These are phyloP conservation scores for Aspergillus ochraceus DNA, from an alignment of 2,329 filamentous ascomycete genomes.

Conservation along the genomic window DNA sequence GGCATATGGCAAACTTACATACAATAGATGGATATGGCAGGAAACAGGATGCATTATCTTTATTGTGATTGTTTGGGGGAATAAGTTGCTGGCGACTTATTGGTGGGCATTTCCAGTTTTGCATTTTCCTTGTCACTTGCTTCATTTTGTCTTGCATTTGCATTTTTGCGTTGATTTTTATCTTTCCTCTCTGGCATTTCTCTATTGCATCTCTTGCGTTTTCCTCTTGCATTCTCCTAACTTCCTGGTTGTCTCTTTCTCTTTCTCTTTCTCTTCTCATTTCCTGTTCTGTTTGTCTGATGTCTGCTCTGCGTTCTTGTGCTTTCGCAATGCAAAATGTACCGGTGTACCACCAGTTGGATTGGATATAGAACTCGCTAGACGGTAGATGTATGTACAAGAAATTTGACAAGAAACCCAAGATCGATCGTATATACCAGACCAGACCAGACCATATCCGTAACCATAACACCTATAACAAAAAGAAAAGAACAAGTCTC, in stretches of 20 bases:
- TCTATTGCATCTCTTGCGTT: background rate
- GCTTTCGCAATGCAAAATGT: background rate
- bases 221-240: background rate
- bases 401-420: background rate
- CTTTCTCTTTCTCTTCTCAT: background rate
- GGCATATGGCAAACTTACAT: background rate
- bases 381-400: background rate
- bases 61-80: no score
- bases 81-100: background rate
- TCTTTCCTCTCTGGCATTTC: background rate
- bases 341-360: background rate
- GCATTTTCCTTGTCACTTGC: background rate
- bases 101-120: background rate
- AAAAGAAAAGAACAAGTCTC: background rate
- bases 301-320: background rate
- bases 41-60: background rate
- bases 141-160: background rate
- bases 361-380: background rate
- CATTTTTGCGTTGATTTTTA: slow-evolving; percentile 6
- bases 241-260: background rate
- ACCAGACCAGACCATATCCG: no score
- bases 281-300: slow-evolving; percentile 5
- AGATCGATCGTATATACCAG: background rate
- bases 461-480: background rate
- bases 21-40: background rate